Evolutionary conservation across 1,284 basidiomycete species (phyloP).

Genomic region (Fomitopsis pinicola): DNA sequence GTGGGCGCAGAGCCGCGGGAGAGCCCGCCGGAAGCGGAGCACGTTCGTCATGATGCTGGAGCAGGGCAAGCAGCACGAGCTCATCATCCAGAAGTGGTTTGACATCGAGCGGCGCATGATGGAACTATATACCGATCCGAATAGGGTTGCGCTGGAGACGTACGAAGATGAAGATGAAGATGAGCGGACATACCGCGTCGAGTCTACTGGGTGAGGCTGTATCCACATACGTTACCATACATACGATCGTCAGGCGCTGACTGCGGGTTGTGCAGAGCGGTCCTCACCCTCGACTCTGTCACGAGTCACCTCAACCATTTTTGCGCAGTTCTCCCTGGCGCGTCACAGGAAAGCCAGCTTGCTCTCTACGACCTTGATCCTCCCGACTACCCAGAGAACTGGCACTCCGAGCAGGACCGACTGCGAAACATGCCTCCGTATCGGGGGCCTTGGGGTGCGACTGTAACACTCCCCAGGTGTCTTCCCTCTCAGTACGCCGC

Average conservation of each 20-base stretch:
- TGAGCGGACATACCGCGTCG: slow-evolving; percentile 44
- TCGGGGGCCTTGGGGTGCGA: slow-evolving; percentile 58
- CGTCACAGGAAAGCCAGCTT: slow-evolving; percentile 43
- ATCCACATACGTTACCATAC: too few species aligned
- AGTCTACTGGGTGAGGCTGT: slow-evolving; percentile 54
- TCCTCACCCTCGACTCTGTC: slow-evolving; percentile 67
- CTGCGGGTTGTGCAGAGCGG: slow-evolving; percentile 41
- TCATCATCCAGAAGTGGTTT: slow-evolving; percentile 50
- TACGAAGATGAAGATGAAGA: slow-evolving; percentile 30
- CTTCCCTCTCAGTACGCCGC: slow-evolving; percentile 37
- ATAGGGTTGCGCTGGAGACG: slow-evolving; percentile 20
- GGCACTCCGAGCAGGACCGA: slow-evolving; percentile 45
- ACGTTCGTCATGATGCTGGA: slow-evolving; percentile 75
- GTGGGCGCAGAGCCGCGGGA: slow-evolving; percentile 77
- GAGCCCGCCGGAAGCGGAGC: slow-evolving; percentile 66
- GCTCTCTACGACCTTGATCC: slow-evolving; percentile 68
- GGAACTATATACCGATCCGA: slow-evolving; percentile 48
- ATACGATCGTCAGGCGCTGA: background rate
- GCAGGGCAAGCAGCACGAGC: slow-evolving; percentile 34
- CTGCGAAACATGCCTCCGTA: slow-evolving; percentile 25
- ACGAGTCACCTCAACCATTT: slow-evolving; percentile 71
- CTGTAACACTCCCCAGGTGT: slow-evolving; percentile 57
- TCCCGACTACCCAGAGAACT: slow-evolving; percentile 57
- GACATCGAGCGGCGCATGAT: slow-evolving; percentile 55
- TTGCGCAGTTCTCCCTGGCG: slow-evolving; percentile 63